Conservation (phyloP, 108 stramenopile species). For the Conticribra guillardii region DNA sequence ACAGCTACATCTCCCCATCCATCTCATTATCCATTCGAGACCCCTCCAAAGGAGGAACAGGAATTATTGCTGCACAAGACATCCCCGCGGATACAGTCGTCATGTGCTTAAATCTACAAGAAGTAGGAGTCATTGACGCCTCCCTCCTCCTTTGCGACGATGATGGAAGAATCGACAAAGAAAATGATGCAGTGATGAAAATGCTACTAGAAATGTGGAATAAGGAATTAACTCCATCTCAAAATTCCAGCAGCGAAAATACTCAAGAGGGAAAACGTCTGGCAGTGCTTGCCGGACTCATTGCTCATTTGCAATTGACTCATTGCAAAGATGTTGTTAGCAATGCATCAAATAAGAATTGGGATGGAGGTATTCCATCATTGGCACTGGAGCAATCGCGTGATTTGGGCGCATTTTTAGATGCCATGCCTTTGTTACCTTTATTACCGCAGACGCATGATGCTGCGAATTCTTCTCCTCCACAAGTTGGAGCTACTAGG, state of each 20-base stretch:
- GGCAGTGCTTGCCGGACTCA: constrained; percentile 31
- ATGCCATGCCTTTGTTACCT: constrained; percentile 50
- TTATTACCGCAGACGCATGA: no score
- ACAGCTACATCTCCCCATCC: constrained; percentile 7
- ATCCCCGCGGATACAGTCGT: constrained; percentile 10
- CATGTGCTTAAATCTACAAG: constrained; percentile 3
- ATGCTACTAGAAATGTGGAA: constrained; percentile 26
- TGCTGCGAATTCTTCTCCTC: not conserved
- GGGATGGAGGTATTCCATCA: not conserved
- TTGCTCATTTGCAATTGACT: constrained; percentile 48
- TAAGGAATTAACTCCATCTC: not conserved
- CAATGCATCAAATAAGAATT: not conserved
- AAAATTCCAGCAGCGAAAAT: not conserved
- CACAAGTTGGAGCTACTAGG: not conserved
- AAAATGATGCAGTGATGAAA: constrained; percentile 18
- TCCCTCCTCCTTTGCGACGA: not conserved
- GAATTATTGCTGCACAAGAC: constrained; percentile 14
- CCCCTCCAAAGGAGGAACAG: constrained; percentile 13
- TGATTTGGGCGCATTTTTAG: constrained; percentile 32
- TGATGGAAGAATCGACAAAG: not conserved
- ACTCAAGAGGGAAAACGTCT: constrained; percentile 29
- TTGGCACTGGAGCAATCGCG: constrained; percentile 39
- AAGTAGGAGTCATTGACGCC: constrained; percentile 22
- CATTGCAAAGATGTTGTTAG: constrained; percentile 25
- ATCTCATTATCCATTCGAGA: constrained; percentile 5